These are phyloP conservation scores for Paragyromitra xinjiangensis DNA, from an alignment of 495 filamentous ascomycete genomes.

Conservation along the genomic window DNA sequence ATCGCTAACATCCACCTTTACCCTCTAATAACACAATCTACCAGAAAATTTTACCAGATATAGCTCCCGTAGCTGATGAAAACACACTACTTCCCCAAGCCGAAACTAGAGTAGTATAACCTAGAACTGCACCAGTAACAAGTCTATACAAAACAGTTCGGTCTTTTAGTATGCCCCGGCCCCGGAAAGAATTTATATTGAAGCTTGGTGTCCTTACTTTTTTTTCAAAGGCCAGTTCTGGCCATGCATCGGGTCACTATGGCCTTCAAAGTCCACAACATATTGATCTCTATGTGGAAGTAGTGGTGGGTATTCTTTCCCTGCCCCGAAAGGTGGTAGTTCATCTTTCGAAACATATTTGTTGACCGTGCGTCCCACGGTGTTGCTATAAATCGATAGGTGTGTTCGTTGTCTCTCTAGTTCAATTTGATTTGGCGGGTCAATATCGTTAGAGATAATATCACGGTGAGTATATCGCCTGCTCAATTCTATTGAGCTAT, in stretches of 20 bases:
- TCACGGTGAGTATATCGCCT: constrained; percentile 26
- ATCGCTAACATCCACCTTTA: neutral
- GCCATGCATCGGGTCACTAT: constrained; percentile 79
- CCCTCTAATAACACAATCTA: neutral
- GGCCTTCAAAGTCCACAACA: constrained; percentile 86
- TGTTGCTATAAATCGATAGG: constrained; percentile 38
- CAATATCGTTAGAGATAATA: constrained; percentile 5
- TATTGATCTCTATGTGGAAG: constrained; percentile 80
- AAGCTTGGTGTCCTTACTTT: constrained; percentile 67
- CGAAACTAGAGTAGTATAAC: constrained; percentile 77
- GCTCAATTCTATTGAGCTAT: neutral
- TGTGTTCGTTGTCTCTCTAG: constrained; percentile 39
- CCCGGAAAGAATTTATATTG: neutral
- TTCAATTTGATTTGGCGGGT: constrained; percentile 20
- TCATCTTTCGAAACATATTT: constrained; percentile 13
- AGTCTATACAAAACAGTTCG: constrained; percentile 60
- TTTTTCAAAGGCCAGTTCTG: constrained; percentile 82
- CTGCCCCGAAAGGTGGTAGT: constrained; percentile 70
- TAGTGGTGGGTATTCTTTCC: constrained; percentile 78
- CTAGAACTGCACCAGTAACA: constrained; percentile 74
- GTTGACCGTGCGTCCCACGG: constrained; percentile 23
- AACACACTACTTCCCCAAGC: constrained; percentile 78
- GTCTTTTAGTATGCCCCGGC: neutral
- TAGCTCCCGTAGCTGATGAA: constrained; percentile 67
- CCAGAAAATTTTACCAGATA: constrained; percentile 58